Evolutionary conservation across 768 basidiomycete species (phyloP).

Genomic region (Suillus bovinus): DNA sequence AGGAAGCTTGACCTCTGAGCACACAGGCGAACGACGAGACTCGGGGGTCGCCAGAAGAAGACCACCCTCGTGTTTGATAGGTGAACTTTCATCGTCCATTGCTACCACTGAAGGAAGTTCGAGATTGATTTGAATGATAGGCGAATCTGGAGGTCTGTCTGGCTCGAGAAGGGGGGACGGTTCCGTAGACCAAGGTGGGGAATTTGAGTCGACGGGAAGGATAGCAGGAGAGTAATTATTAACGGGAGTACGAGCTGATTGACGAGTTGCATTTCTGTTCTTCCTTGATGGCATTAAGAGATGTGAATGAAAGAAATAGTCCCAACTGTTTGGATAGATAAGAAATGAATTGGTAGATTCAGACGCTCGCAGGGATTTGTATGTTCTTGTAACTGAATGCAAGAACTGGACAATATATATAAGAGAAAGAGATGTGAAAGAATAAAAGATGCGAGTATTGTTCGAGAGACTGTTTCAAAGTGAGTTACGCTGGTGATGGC

Average conservation of each 20-base stretch:
- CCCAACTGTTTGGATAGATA: conserved; percentile 17
- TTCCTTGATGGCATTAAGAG: conserved; percentile 34
- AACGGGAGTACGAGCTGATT: conserved; percentile 21
- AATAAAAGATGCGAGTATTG: conserved; percentile 5
- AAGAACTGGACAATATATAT: conserved; percentile 22
- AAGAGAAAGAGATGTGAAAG: conserved; percentile 2
- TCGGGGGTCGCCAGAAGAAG: conserved; percentile 18
- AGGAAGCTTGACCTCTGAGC: conserved; percentile 16
- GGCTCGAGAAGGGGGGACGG: conserved; percentile 9
- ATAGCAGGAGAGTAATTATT: conserved; percentile 27
- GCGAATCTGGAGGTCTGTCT: conserved; percentile 14
- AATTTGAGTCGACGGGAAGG: conserved; percentile 33
- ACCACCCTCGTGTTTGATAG: conserved; percentile 29
- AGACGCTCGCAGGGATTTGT: background rate
- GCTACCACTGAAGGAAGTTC: conserved; percentile 16
- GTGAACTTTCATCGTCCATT: conserved; percentile 25
- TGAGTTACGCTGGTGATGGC: background rate
- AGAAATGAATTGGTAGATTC: conserved; percentile 6
- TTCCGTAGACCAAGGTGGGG: conserved; percentile 23
- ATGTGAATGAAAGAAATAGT: conserved; percentile 10
- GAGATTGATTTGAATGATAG: conserved; percentile 11
- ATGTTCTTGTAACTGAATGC: conserved; percentile 34
- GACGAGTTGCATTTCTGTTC: conserved; percentile 24
- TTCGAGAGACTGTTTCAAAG: background rate
- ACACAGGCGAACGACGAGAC: conserved; percentile 15